These are phyloP conservation scores for Hydnomerulius pinastri DNA, from an alignment of 768 basidiomycete genomes.

Conservation along the genomic window DNA sequence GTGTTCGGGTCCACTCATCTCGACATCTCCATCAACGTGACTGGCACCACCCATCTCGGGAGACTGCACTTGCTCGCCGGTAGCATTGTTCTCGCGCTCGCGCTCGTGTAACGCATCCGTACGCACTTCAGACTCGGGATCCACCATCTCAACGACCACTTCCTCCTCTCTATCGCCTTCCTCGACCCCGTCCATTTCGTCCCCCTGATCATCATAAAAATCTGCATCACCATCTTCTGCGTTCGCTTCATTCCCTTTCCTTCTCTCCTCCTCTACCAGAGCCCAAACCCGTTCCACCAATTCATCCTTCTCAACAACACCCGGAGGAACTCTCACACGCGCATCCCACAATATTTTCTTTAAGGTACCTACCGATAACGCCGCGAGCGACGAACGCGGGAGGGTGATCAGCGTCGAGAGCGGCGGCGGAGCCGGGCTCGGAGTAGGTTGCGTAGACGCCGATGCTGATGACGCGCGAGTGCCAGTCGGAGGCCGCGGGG, in stretches of 20 bases:
- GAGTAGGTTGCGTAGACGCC: conserved; percentile 16
- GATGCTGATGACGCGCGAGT: conserved; percentile 18
- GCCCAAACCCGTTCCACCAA: conserved; percentile 69
- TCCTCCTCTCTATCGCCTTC: conserved; percentile 22
- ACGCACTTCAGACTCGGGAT: conserved; percentile 16
- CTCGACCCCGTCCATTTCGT: conserved; percentile 30
- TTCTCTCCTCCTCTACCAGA: conserved; percentile 67
- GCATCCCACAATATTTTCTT: conserved; percentile 82
- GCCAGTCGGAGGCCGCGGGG: conserved; percentile 9
- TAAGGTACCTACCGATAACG: conserved; percentile 68
- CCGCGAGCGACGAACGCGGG: conserved; percentile 52
- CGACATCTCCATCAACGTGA: conserved; percentile 1
- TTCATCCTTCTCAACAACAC: conserved; percentile 83
- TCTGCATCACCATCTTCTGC: conserved; percentile 26
- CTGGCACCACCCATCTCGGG: conserved; percentile 5
- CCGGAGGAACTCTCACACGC: conserved; percentile 57
- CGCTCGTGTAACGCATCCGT: conserved; percentile 4
- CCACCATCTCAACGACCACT: conserved; percentile 13
- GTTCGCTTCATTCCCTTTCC: conserved; percentile 44
- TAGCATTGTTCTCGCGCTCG: background rate
- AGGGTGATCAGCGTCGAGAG: conserved; percentile 70
- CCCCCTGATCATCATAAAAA: conserved; percentile 24
- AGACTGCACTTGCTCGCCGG: background rate
- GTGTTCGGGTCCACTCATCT: conserved; percentile 1
- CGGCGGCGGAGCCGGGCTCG: conserved; percentile 47